phyloP scores from a whole-genome alignment of 345 rosid genomes.

The Schrenkiella parvula region DNA sequence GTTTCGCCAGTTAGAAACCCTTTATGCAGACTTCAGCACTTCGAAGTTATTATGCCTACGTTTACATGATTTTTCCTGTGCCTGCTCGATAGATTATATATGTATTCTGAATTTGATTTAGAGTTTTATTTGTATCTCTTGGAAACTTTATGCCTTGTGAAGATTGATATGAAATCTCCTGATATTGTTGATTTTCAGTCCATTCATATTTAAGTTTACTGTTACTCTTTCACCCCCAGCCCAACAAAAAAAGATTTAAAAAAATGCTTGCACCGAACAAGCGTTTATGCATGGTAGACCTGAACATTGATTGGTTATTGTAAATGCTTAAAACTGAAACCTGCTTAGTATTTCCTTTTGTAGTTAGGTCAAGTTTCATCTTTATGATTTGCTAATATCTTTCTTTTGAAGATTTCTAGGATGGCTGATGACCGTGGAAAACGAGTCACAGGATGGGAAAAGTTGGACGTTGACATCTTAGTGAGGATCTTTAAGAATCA shows the following conservation, averaged over 20 bases:
- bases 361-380: not conserved
- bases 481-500: constrained; percentile 52
- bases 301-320: not conserved
- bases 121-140: no score
- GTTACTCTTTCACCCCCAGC: no score
- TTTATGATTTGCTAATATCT: not conserved
- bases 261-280: no score
- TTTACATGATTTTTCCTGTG: no score
- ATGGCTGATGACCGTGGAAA: constrained; percentile 36
- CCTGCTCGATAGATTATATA: no score
- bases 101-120: no score
- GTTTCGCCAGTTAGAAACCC: no score
- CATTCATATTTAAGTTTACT: not conserved
- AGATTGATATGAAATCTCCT: not conserved
- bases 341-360: no score
- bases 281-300: no score
- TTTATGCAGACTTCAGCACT: no score
- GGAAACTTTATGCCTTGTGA: not conserved
- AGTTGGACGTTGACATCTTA: constrained; percentile 55
- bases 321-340: not conserved
- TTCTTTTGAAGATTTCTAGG: not conserved
- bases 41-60: no score
- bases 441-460: constrained; percentile 53
- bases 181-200: not conserved
- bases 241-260: no score